phyloP scores from a whole-genome alignment of 768 basidiomycete species.

The Leucosporidium yakuticum region DNA sequence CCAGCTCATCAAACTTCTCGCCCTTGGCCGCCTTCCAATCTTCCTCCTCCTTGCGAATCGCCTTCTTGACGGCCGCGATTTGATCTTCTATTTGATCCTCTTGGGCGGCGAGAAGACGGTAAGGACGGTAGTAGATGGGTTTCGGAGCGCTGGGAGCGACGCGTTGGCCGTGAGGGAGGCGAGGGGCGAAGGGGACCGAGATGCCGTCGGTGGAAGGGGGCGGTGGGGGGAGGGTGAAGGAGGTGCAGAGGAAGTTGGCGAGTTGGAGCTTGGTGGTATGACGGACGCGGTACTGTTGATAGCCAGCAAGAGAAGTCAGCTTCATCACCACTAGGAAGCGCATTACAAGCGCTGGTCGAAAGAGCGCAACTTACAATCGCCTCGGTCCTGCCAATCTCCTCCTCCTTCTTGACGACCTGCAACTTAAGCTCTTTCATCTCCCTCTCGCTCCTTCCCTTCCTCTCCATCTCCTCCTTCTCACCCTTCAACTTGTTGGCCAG shows the following conservation, averaged over 20 bases:
- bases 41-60: constrained; percentile 13
- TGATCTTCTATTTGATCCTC: constrained; percentile 37
- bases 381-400: constrained; percentile 25
- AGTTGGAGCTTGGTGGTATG: constrained; percentile 33
- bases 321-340: not conserved
- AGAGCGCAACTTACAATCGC: constrained; percentile 25
- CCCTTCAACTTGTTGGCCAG: constrained; percentile 26
- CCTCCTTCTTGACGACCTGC: constrained; percentile 26
- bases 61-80: constrained; percentile 15
- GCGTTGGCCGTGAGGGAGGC: constrained; percentile 31
- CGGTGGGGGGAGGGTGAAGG: constrained; percentile 20
- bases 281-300: constrained; percentile 33
- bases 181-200: constrained; percentile 21
- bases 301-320: not conserved
- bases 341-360: not conserved
- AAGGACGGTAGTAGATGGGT: constrained; percentile 38
- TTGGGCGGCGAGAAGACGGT: constrained; percentile 33
- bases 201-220: constrained; percentile 12
- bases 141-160: constrained; percentile 15
- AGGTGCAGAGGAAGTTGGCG: constrained; percentile 38
- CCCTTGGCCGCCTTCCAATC: constrained; percentile 8
- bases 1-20: constrained; percentile 6
- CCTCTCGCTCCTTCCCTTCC: constrained; percentile 13
- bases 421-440: constrained; percentile 22
- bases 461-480: constrained; percentile 17